Conservation (phyloP, 1,284 basidiomycete species). For the Microbotryomycetes sp. region DNA sequence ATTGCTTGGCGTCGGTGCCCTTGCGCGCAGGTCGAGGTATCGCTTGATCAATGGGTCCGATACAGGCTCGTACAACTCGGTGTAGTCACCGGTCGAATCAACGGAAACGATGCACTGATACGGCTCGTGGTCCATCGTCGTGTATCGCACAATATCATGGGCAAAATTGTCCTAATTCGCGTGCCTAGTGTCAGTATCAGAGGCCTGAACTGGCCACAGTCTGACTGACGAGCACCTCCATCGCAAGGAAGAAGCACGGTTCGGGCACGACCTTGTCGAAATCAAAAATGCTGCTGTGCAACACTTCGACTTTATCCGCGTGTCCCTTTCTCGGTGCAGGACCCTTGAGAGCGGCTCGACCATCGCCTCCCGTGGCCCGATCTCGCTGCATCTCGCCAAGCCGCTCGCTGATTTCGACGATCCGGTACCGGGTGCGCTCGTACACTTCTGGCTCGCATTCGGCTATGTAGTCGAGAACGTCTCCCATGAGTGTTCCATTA, state of each 20-base stretch:
- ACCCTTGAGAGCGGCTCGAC: conserved; percentile 35
- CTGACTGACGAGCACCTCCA: conserved; percentile 80
- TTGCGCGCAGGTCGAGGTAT: conserved; percentile 49
- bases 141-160: conserved; percentile 90
- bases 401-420: conserved; percentile 84
- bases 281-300: conserved; percentile 78
- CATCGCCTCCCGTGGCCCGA: conserved; percentile 27
- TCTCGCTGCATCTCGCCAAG: conserved; percentile 62
- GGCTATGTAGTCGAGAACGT: conserved; percentile 74
- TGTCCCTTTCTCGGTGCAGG: conserved; percentile 49
- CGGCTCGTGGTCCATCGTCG: conserved; percentile 61
- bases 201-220: background rate
- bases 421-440: conserved; percentile 77
- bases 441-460: conserved; percentile 83
- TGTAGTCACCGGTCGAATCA: conserved; percentile 75
- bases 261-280: conserved; percentile 70
- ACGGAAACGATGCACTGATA: conserved; percentile 78
- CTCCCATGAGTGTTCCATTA: conserved; percentile 85
- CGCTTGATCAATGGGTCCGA: conserved; percentile 73
- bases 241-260: conserved; percentile 85
- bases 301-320: conserved; percentile 61
- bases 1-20: conserved; percentile 55
- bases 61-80: conserved; percentile 73
- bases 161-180: conserved; percentile 80
- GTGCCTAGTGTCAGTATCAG: background rate